phyloP scores from a whole-genome alignment of 306 rosid genomes.

The Prunus mira region DNA sequence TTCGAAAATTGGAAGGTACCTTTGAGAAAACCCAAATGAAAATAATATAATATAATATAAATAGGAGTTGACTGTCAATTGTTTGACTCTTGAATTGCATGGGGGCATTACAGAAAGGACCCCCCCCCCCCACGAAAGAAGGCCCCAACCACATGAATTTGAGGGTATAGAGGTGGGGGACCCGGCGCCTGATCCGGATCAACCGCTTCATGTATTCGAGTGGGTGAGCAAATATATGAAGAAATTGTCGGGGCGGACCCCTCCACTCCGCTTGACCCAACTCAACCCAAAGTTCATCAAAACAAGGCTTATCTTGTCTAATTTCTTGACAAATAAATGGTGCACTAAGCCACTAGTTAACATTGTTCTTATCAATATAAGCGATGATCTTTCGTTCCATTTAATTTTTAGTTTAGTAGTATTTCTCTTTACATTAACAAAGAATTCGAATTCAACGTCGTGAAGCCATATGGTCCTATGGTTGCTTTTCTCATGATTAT shows the following conservation, averaged over 20 bases:
- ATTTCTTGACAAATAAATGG: not conserved
- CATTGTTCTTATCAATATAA: no score
- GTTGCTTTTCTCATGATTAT: no score
- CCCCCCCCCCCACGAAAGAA: not conserved
- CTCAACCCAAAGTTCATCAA: not conserved
- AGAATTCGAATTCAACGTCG: no score
- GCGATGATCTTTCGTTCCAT: no score
- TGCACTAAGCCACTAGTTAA: not conserved
- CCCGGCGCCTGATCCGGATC: conserved; percentile 25
- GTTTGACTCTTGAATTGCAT: not conserved
- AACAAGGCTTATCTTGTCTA: not conserved
- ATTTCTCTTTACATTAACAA: no score
- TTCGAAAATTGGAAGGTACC: not conserved
- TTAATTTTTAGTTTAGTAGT: no score
- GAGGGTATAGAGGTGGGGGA: not conserved
- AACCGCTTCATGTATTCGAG: conserved; percentile 9
- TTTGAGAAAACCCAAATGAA: not conserved
- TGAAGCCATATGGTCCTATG: no score
- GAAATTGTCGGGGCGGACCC: conserved; percentile 1
- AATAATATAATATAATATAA: not conserved
- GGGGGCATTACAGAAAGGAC: not conserved
- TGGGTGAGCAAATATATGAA: conserved; percentile 13
- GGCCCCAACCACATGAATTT: no score
- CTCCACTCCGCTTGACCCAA: conserved; percentile 1
- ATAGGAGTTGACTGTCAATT: not conserved